Conservation (phyloP, 345 rosid species). For the Isatis tinctoria region DNA sequence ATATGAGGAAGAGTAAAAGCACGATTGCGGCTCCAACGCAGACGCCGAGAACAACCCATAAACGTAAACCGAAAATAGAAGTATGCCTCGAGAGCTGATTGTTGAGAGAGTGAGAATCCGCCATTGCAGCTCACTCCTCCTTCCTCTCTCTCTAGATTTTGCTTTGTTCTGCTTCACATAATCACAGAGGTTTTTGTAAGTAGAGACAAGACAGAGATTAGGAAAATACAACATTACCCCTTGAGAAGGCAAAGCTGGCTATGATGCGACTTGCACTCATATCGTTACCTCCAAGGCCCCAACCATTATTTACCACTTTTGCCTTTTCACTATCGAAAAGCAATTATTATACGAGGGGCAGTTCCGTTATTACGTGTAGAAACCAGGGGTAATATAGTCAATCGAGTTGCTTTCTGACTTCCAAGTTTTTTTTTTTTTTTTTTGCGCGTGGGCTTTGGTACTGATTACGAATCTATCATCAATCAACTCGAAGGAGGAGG, state of each 20-base stretch:
- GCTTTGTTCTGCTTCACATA: constrained; percentile 34
- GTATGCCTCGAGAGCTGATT: constrained; percentile 61
- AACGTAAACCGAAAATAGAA: constrained; percentile 60
- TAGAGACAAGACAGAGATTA: background rate
- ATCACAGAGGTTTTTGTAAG: constrained; percentile 18
- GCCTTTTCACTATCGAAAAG: background rate
- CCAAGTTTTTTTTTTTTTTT: background rate
- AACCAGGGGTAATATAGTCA: background rate
- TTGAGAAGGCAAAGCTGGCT: constrained; percentile 31
- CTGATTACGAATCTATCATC: constrained; percentile 28
- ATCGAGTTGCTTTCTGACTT: background rate
- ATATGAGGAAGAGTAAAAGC: constrained; percentile 69
- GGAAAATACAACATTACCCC: constrained; percentile 9
- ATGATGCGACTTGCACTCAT: constrained; percentile 29
- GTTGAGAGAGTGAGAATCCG: constrained; percentile 63
- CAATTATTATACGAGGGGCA: constrained; percentile 18
- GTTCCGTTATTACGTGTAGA: background rate
- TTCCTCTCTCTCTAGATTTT: background rate
- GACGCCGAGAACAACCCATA: constrained; percentile 83
- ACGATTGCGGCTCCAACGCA: constrained; percentile 85
- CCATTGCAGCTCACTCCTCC: constrained; percentile 40
- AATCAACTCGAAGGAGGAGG: constrained; percentile 8
- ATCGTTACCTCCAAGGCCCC: background rate
- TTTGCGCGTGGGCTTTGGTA: constrained; percentile 25
- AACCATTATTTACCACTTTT: constrained; percentile 7